A percentile compares a stretch with the other conserved stretches of the same genome.
Evolutionary conservation across 2,329 filamentous ascomycete genomes (phyloP).

Genomic region (Fonsecaea nubica): DNA sequence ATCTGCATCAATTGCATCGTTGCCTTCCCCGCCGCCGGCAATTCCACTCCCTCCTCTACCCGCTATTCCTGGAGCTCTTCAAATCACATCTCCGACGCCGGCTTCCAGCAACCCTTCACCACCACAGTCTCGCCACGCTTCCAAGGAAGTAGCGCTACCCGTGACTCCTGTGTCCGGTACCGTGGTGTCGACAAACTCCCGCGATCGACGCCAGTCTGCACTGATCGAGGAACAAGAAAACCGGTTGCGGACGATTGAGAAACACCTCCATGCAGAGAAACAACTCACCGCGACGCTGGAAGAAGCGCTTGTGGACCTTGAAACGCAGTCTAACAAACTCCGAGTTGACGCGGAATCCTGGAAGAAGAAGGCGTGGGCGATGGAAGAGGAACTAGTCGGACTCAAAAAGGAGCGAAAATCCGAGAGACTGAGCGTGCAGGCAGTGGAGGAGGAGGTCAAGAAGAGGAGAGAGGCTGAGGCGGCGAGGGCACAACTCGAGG

Average conservation of each 20-base stretch:
- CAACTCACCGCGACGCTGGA: constrained; percentile 94
- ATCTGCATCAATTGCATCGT: constrained; percentile 78
- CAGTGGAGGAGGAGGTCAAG: constrained; percentile 94
- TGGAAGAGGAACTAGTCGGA: constrained; percentile 67
- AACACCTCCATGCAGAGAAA: constrained; percentile 93
- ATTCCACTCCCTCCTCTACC: constrained; percentile 96
- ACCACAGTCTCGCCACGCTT: constrained; percentile 72
- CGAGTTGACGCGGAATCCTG: constrained; percentile 89
- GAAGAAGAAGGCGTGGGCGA: constrained; percentile 80
- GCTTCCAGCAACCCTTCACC: constrained; percentile 61
- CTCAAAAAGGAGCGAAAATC: constrained; percentile 66
- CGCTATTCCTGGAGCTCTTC: constrained; percentile 54
- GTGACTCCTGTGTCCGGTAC: constrained; percentile 34
- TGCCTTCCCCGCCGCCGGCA: constrained; percentile 91
- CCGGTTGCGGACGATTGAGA: constrained; percentile 93
- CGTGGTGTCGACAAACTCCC: constrained; percentile 32
- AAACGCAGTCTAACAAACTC: constrained; percentile 87
- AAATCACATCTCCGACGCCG: constrained; percentile 18
- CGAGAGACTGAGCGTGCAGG: constrained; percentile 74
- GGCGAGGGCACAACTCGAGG: constrained; percentile 86
- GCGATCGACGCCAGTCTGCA: constrained; percentile 60
- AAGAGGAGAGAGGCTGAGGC: constrained; percentile 89
- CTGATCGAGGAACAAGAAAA: constrained; percentile 93
- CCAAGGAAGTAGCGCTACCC: constrained; percentile 70
- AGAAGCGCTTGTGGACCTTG: constrained; percentile 91